Evolutionary conservation across 768 basidiomycete genomes (phyloP).

Genomic region (Kondoa malvinella): DNA sequence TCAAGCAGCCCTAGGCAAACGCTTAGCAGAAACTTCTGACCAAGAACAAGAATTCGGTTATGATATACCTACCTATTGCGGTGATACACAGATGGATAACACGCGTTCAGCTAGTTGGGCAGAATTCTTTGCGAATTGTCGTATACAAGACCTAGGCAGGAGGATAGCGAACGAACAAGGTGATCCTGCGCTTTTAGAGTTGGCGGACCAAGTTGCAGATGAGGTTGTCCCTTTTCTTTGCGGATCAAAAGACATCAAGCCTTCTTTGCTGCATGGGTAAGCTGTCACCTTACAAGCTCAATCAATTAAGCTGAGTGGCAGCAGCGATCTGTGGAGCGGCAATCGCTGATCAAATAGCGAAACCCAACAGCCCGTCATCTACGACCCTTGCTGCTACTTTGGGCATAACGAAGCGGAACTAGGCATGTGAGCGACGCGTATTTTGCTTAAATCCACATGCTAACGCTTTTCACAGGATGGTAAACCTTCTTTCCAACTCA

Average conservation of each 20-base stretch:
- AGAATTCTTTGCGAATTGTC: slow-evolving; percentile 2
- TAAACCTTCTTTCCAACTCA: background rate
- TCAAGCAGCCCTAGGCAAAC: background rate
- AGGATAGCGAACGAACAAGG: background rate
- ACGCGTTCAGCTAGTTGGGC: background rate
- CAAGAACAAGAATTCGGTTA: background rate
- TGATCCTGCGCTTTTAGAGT: background rate
- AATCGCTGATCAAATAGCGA: background rate
- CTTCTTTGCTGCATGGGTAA: slow-evolving; percentile 5
- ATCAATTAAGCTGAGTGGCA: background rate
- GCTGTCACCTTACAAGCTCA: background rate
- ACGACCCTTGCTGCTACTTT: background rate
- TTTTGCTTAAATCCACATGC: background rate
- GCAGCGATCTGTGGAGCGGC: background rate
- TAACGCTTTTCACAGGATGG: background rate
- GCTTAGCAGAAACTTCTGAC: background rate
- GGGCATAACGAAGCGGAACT: slow-evolving; percentile 4
- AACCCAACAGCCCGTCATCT: slow-evolving; percentile 1
- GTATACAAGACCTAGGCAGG: background rate
- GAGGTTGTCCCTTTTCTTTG: slow-evolving; percentile 6
- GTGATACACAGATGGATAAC: background rate
- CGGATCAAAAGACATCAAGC: background rate
- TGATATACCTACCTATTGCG: background rate
- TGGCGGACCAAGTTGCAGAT: background rate
- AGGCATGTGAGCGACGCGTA: background rate